Evolutionary conservation across 2,329 filamentous ascomycete species (phyloP).

Genomic region (Cercospora brassicicola): DNA sequence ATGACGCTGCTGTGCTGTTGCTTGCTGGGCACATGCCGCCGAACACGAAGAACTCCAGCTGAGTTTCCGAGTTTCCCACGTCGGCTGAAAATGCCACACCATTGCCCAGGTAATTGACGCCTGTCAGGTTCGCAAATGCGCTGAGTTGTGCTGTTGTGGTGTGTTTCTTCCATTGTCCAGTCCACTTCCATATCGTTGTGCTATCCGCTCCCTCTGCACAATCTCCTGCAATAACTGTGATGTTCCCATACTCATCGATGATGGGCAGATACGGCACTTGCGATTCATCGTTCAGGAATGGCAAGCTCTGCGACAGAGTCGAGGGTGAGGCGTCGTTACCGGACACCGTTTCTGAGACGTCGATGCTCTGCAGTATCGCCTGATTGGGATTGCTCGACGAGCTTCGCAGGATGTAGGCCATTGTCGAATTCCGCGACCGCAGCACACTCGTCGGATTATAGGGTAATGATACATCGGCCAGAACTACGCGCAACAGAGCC

Average conservation of each 20-base stretch:
- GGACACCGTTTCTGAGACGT: constrained; percentile 61
- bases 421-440: constrained; percentile 52
- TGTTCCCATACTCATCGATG: constrained; percentile 63
- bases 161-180: constrained; percentile 56
- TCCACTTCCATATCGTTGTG: constrained; percentile 68
- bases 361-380: constrained; percentile 62
- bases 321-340: constrained; percentile 49
- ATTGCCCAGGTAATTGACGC: constrained; percentile 58
- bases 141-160: constrained; percentile 40
- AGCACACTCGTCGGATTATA: constrained; percentile 78
- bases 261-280: constrained; percentile 66
- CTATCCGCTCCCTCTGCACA: constrained; percentile 59
- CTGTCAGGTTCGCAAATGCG: constrained; percentile 41
- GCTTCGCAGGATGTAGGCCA: constrained; percentile 71
- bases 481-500: constrained; percentile 28
- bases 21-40: constrained; percentile 80
- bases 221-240: constrained; percentile 72
- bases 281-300: constrained; percentile 58
- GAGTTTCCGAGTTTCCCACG: constrained; percentile 54
- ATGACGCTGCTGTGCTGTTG: constrained; percentile 50
- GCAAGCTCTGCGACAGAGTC: constrained; percentile 59
- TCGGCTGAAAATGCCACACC: constrained; percentile 68
- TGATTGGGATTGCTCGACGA: constrained; percentile 47
- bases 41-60: constrained; percentile 69
- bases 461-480: constrained; percentile 53